Evolutionary conservation across 306 rosid genomes (phyloP), one percentile per base, ranked within the genome.

Genomic region (Pyrus betulifolia): DNA sequence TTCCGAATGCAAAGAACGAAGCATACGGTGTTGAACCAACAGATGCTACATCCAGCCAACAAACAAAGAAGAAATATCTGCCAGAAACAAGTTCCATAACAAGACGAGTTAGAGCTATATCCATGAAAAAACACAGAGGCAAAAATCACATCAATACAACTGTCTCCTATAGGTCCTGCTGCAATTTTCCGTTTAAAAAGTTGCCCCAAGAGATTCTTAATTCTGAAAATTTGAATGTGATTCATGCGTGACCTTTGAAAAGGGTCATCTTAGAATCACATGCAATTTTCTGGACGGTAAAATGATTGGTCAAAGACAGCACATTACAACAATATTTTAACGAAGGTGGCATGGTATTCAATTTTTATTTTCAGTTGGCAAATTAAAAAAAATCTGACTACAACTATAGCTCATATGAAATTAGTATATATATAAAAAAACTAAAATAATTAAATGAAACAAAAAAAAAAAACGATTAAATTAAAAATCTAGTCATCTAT

Each of bases 21-120:
- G 55, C 99, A 95, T 1, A 95, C 96, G 8, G 99, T 92, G 90
- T 95, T 92, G 97, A 95, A 92, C 99, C 99, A 95, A 78, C 99
- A 95, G 45, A 95, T 95, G 92, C 97, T 90, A 59, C 97, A 90
- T 30, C 99, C 97, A 54, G 97, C 89, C 62, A 91, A 75, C 81
- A 92, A 80, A 71, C 93, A 87, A 8, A 96, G 87, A 54, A 91
- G 75, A 84, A 96, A 92, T 49, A 92, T 93, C 99, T 94, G 86
- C 11, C 49, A 19, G 18, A 42, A 69, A 60, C 8, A 12, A 74
- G 19, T 22, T 28, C 5, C 25, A 23, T 23, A 38, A 15, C 6
- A 46, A 12, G 11, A 64, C 23, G n/a, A 22, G 40, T n/a, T 44
- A 49, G 55, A n/a, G 11, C 33, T 6, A 13, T 2, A 21, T 8